A percentile compares a stretch with the other conserved stretches of the same genome.
phyloP scores from a whole-genome alignment of 2,329 filamentous ascomycete genomes.

The Pestalotiopsis sp. region DNA sequence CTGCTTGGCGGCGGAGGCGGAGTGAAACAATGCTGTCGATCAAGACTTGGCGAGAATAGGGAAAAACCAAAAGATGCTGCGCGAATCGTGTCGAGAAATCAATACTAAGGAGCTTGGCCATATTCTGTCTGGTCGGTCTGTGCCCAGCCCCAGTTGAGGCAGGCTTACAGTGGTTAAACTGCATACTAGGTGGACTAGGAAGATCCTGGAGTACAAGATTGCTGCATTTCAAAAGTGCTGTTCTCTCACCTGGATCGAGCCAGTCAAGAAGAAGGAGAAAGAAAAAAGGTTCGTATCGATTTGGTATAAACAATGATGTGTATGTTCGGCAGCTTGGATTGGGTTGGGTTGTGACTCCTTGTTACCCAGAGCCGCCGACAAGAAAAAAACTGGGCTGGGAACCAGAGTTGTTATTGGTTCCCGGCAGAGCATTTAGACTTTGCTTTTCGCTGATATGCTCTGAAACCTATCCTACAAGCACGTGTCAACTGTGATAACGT shows the following conservation, averaged over 20 bases:
- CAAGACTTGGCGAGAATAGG: constrained; percentile 16
- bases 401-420: not conserved
- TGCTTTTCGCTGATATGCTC: not conserved
- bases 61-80: not conserved
- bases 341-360: not conserved
- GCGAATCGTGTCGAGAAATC: not conserved
- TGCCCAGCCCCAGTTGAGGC: not conserved
- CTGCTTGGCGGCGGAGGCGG: constrained; percentile 21
- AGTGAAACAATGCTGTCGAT: constrained; percentile 18
- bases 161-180: not conserved
- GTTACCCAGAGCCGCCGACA: not conserved
- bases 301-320: too few relatives aligned
- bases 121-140: not conserved
- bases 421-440: not conserved
- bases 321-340: too few relatives aligned
- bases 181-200: not conserved
- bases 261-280: too few relatives aligned
- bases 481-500: not conserved
- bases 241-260: too few relatives aligned
- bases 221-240: not conserved
- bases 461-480: not conserved
- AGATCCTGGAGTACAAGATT: not conserved
- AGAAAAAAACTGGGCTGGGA: not conserved
- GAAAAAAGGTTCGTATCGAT: too few relatives aligned
- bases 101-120: too few relatives aligned